Evolutionary conservation across 2,329 filamentous ascomycete species (phyloP), one percentile per base, ranked within the genome.

Genomic region (Botryotinia narcissicola): DNA sequence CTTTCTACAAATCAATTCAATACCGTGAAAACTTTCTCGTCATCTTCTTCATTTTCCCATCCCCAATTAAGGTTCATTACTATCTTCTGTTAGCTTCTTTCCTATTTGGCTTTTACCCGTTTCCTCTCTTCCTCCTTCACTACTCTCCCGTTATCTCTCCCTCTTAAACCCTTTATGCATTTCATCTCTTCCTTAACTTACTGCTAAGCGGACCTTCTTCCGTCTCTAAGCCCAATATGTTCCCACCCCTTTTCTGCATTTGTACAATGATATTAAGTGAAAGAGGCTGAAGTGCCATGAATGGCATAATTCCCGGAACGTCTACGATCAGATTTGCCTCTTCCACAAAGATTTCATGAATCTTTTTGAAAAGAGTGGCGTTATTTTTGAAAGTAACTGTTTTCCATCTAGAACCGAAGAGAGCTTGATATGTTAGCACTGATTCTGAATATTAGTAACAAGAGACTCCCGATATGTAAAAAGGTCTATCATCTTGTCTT

Each of bases 331-430:
- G 3, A 2, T 66, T 66, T 14, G 29, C 22, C 10, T 66, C 42
- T 51, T 66, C n/a, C 16, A 66, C n/a, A 8, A 66, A 66, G 25
- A 66, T 66, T 4, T 22, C 42, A 20, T 48, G 46, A 12, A 66
- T 48, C 10, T 4, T 35, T n/a, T 66, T 48, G 18, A 66, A 66
- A 7, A 66, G 16, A 29, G 42, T 66, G 29, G 63, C 63, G 42
- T 66, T 48, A 18, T 66, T 66, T 32, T 66, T 66, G 44, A 66
- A 48, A 48, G 42, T 66, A n/a, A 48, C n/a, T 3, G 63, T 66
- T 48, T 66, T 66, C 63, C 63, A 66, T 51, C 63, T 66, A 18
- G 18, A n/a, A 14, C 25, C 22, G 4, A 3, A n/a, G 9, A n/a
- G 10, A n/a, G 12, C 6, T 51, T 51, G 25, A 1, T 25, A 51